Conservation (phyloP, 2,329 filamentous ascomycete species). For the Dactylellina haptotyla region DNA sequence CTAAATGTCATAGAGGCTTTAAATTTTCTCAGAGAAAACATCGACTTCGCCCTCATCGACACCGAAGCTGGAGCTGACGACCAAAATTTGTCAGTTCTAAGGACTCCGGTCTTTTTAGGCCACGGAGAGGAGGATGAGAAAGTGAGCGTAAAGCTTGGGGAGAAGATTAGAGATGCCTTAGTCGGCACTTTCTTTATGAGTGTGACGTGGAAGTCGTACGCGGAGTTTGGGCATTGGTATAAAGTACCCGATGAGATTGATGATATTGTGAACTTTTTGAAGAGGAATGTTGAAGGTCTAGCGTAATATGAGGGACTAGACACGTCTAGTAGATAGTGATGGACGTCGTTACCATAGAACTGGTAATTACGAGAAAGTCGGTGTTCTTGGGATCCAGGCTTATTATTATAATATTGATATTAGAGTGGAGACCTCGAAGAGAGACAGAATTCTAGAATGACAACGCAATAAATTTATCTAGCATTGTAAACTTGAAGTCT, state of each 20-base stretch:
- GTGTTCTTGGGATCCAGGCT: too few species aligned
- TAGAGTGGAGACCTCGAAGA: too few species aligned
- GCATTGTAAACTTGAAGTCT: too few species aligned
- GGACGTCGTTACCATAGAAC: too few species aligned
- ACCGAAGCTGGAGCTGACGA: conserved; percentile 24
- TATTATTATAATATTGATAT: too few species aligned
- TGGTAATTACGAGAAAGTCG: too few species aligned
- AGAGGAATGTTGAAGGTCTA: not conserved
- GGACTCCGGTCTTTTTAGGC: conserved; percentile 64
- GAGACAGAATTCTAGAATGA: too few species aligned
- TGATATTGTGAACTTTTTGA: conserved; percentile 60
- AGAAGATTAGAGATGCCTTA: conserved; percentile 59
- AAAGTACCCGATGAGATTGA: conserved; percentile 65
- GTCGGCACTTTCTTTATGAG: conserved; percentile 58
- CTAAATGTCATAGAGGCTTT: conserved; percentile 14
- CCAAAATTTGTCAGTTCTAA: not conserved
- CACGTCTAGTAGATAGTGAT: too few species aligned
- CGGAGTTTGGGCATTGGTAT: conserved; percentile 65
- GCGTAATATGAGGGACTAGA: not conserved
- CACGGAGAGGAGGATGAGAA: conserved; percentile 63
- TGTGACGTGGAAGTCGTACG: conserved; percentile 63
- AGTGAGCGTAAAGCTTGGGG: conserved; percentile 60
- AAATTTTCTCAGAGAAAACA: conserved; percentile 33
- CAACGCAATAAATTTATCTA: too few species aligned
- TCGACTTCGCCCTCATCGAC: conserved; percentile 7